Evolutionary conservation across 345 rosid species (phyloP), one percentile per base, ranked within the genome.

Genomic region (Salix arbutifolia): DNA sequence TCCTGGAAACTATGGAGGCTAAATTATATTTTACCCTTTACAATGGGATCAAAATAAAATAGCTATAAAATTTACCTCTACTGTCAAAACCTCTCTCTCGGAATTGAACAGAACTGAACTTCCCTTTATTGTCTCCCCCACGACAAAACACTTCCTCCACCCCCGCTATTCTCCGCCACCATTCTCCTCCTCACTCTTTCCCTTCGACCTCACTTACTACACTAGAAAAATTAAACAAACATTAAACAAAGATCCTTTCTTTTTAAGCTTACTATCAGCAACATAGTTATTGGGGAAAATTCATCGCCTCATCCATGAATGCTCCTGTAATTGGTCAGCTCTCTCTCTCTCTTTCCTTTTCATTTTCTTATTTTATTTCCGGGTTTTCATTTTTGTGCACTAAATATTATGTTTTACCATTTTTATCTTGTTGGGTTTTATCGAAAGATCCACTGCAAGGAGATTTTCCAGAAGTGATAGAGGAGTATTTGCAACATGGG

Each of bases 391-490:
- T 42, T 56, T 5, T 37, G 52, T 56, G 5, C 5, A 40, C 65
- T n/a, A 25, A 25, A 61, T 9, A 42, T 73, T 18, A 21, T 19
- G 44, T 42, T 56, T 31, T 61, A 3, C 26, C 12, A 46, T 1
- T 4, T 9, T 69, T 18, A 35, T 28, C 25, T 38, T 48, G 4
- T 13, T 38, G 53, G 60, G 35, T 61, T 2, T 67, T 71, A 74
- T 67, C 64, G 61, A 46, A 58, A 81, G 98, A 94, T 89, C 98
- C 99, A 37, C 56, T 96, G 84, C 99, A 96, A 89, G 99, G 99
- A 79, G 99, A 94, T 85, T 96, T 96, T 72, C 98, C 98, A 14
- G 98, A 94, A 80, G 98, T 94, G 67, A 94, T 96, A 74, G 98
- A 96, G 88, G 99, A 96, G 87, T 96, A 87, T 81, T 77, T 96